A percentile compares a stretch with the other conserved stretches of the same genome.
Conservation (phyloP, 2,329 filamentous ascomycete species). For the Leptographium galeiforme region DNA sequence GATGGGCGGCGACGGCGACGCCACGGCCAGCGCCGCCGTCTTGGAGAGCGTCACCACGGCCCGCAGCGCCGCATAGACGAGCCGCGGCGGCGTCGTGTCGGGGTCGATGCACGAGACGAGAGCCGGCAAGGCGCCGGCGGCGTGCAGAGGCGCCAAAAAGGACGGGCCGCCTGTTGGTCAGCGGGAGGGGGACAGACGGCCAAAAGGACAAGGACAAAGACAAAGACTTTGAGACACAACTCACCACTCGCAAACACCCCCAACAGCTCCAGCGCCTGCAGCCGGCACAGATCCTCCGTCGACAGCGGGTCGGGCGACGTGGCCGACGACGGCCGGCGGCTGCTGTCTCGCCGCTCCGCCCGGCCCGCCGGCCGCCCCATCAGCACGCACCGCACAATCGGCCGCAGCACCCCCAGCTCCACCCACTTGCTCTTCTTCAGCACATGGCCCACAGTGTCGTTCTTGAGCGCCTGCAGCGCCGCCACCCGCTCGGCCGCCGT, state of each 20-base stretch:
- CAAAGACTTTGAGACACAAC: constrained; percentile 12
- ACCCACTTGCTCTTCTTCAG: constrained; percentile 77
- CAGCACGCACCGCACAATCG: constrained; percentile 35
- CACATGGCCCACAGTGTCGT: constrained; percentile 77
- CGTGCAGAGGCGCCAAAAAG: constrained; percentile 63
- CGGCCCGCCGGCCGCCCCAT: constrained; percentile 18
- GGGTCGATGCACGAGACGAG: constrained; percentile 60
- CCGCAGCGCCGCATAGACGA: constrained; percentile 61
- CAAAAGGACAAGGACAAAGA: background rate
- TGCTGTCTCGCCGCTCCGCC: constrained; percentile 24
- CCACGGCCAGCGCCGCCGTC: constrained; percentile 21
- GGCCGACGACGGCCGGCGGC: constrained; percentile 6
- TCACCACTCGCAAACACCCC: constrained; percentile 74
- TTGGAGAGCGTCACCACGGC: constrained; percentile 60
- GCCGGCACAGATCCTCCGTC: constrained; percentile 52
- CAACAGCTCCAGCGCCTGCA: constrained; percentile 76
- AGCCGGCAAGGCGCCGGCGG: constrained; percentile 52
- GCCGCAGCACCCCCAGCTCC: constrained; percentile 51
- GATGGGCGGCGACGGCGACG: constrained; percentile 34
- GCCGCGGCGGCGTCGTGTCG: constrained; percentile 45
- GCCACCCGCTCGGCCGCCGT: constrained; percentile 38
- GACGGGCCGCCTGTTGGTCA: constrained; percentile 53
- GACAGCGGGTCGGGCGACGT: constrained; percentile 27
- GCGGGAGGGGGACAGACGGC: background rate
- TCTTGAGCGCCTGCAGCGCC: constrained; percentile 65